These are phyloP conservation scores for Spiraea crenata DNA, from an alignment of 331 rosid species.

Conservation along the genomic window DNA sequence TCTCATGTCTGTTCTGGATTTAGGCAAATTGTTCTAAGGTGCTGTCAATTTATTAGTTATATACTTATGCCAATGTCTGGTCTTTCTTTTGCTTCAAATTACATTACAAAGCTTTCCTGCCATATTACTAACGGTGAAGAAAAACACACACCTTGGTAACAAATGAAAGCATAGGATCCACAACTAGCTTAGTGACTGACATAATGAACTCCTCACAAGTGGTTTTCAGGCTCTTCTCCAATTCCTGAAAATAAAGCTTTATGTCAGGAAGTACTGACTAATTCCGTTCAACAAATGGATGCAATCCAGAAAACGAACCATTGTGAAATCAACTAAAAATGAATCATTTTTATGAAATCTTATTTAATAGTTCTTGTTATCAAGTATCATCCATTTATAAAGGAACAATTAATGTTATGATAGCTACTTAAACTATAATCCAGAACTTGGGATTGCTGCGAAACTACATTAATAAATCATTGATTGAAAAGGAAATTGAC, in stretches of 20 bases:
- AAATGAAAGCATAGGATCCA: conserved; percentile 97
- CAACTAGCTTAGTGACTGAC: conserved; percentile 94
- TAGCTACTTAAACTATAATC: no score
- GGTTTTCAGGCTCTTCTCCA: conserved; percentile 91
- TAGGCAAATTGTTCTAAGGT: background rate
- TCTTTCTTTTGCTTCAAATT: background rate
- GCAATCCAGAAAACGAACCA: background rate
- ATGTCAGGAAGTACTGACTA: background rate
- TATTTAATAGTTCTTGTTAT: background rate
- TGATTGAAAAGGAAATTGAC: conserved; percentile 31
- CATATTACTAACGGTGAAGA: conserved; percentile 8
- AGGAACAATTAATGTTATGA: no score
- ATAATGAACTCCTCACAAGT: conserved; percentile 98
- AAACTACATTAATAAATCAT: conserved; percentile 8
- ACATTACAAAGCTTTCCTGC: background rate
- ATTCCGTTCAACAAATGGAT: background rate
- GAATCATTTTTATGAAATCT: background rate
- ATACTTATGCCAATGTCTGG: background rate
- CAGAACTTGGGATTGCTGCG: no score
- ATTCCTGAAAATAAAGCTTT: conserved; percentile 60
- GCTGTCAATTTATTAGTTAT: background rate
- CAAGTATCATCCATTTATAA: no score
- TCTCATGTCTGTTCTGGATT: background rate
- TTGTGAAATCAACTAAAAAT: background rate
- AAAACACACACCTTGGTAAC: conserved; percentile 94